Conservation (phyloP, 495 filamentous ascomycete species). For the Bryoglossum gracile region DNA sequence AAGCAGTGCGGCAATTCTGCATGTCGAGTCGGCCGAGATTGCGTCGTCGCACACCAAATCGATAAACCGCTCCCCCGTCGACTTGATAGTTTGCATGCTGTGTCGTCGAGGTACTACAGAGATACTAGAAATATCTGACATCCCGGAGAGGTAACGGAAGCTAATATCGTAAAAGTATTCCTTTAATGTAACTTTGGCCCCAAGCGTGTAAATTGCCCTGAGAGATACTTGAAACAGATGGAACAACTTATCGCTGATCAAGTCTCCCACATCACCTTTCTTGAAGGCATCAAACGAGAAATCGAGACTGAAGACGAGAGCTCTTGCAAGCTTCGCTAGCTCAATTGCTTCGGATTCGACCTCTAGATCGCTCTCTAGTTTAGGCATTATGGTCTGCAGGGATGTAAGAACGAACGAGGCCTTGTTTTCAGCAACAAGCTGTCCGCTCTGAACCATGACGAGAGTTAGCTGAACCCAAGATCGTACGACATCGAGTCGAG, state of each 20-base stretch:
- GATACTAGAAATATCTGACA: constrained; percentile 45
- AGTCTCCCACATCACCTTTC: constrained; percentile 51
- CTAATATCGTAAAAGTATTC: constrained; percentile 83
- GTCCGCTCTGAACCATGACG: constrained; percentile 69
- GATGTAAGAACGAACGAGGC: constrained; percentile 74
- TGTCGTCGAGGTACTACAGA: constrained; percentile 35
- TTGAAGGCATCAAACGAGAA: constrained; percentile 41
- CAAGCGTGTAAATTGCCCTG: constrained; percentile 63
- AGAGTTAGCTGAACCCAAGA: constrained; percentile 78
- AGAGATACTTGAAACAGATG: constrained; percentile 83
- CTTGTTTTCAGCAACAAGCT: constrained; percentile 59
- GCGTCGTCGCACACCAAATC: constrained; percentile 92
- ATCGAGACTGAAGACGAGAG: constrained; percentile 66
- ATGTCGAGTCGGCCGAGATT: constrained; percentile 70
- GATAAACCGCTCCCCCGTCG: constrained; percentile 68
- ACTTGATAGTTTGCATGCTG: constrained; percentile 66
- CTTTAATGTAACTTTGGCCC: constrained; percentile 60
- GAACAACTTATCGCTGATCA: constrained; percentile 81
- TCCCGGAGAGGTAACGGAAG: constrained; percentile 72
- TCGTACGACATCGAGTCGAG: constrained; percentile 56
- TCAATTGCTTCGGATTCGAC: constrained; percentile 59
- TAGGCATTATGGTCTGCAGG: constrained; percentile 78
- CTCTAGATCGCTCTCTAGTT: constrained; percentile 63
- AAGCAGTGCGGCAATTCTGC: constrained; percentile 75
- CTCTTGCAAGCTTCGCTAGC: constrained; percentile 68